Evolutionary conservation across 164 flowering plant genomes (phyloP).

Genomic region (grape (Vitis vinifera)): ASM3070453v1 NC_081820.1:19469001-19469500

Average conservation of each 20-base stretch:
- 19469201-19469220: constrained; percentile 73
- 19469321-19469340: constrained; percentile 49
- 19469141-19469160: constrained; percentile 62
- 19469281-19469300: constrained; percentile 72
- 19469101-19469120: constrained; percentile 52
- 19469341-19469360: constrained; percentile 34
- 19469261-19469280: constrained; percentile 56
- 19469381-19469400: constrained; percentile 67
- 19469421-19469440: constrained; percentile 47
- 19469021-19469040: constrained; percentile 52
- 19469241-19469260: constrained; percentile 51
- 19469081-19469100: constrained; percentile 53
- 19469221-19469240: constrained; percentile 66
- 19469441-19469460: constrained; percentile 75
- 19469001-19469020: constrained; percentile 62
- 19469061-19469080: constrained; percentile 65
- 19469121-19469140: constrained; percentile 57
- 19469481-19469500: constrained; percentile 34
- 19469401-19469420: constrained; percentile 73
- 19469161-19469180: constrained; percentile 40
- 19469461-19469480: constrained; percentile 58
- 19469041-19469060: constrained; percentile 53
- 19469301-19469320: constrained; percentile 74
- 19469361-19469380: constrained; percentile 55
- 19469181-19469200: constrained; percentile 62